Evolutionary conservation across 306 rosid species (phyloP).

Genomic region (Comarum palustre): DNA sequence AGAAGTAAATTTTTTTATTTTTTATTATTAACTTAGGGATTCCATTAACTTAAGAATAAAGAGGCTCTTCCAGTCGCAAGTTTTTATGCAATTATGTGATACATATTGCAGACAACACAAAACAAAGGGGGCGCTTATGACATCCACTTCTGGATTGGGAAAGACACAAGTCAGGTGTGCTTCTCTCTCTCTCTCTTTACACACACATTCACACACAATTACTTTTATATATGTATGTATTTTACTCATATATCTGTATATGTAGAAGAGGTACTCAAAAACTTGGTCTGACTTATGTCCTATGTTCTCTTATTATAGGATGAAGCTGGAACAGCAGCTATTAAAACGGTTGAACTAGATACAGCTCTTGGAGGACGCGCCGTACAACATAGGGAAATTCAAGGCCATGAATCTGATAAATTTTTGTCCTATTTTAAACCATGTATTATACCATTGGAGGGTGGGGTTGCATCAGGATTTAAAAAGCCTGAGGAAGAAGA

Average conservation of each 20-base stretch:
- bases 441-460: constrained; percentile 93
- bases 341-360: constrained; percentile 91
- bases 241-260: neutral
- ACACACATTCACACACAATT: no score
- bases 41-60: neutral
- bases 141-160: constrained; percentile 99
- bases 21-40: no score
- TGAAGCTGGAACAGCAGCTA: constrained; percentile 97
- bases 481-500: constrained; percentile 70
- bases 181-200: constrained; percentile 22
- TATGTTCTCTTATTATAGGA: constrained; percentile 52
- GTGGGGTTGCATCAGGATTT: constrained; percentile 88
- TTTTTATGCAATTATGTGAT: constrained; percentile 20
- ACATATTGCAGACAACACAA: constrained; percentile 69
- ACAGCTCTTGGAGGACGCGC: constrained; percentile 95
- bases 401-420: constrained; percentile 96
- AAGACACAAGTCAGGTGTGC: constrained; percentile 91
- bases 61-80: neutral
- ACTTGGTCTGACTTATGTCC: neutral
- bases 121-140: constrained; percentile 90
- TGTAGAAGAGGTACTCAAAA: no score
- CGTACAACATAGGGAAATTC: constrained; percentile 91
- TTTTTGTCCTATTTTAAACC: constrained; percentile 96
- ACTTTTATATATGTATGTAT: neutral
- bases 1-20: neutral